Conservation (phyloP, 2,329 filamentous ascomycete genomes). For the Botrytis deweyae region DNA sequence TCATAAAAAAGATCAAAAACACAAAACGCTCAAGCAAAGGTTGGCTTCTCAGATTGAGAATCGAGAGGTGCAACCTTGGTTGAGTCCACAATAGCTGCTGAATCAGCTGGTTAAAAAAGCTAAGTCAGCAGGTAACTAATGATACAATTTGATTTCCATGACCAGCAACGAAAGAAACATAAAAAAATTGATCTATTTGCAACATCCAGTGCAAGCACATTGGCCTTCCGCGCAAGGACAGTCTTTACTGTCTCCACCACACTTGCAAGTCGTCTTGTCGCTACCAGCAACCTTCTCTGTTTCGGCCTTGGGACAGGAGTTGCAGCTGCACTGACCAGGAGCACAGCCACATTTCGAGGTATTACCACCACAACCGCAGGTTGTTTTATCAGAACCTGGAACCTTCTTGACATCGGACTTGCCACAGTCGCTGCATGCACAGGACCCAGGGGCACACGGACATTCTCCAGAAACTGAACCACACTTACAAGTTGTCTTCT, state of each 20-base stretch:
- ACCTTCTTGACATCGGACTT: constrained; percentile 46
- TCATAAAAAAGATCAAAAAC: constrained; percentile 12
- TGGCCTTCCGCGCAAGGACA: constrained; percentile 38
- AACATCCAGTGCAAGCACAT: constrained; percentile 39
- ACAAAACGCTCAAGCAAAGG: constrained; percentile 28
- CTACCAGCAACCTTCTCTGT: constrained; percentile 39
- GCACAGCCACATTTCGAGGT: constrained; percentile 42
- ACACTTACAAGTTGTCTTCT: constrained; percentile 50
- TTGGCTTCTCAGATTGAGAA: constrained; percentile 30
- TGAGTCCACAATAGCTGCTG: constrained; percentile 32
- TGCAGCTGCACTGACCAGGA: constrained; percentile 43
- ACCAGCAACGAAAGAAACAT: constrained; percentile 21
- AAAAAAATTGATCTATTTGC: constrained; percentile 26
- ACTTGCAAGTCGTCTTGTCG: constrained; percentile 43
- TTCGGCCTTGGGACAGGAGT: constrained; percentile 43
- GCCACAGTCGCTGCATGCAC: constrained; percentile 47
- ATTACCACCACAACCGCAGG: constrained; percentile 44
- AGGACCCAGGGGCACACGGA: constrained; percentile 47
- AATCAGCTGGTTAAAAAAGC: constrained; percentile 28
- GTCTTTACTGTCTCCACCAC: constrained; percentile 39
- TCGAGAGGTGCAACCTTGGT: constrained; percentile 36
- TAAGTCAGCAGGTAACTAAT: constrained; percentile 32
- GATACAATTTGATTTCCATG: constrained; percentile 23
- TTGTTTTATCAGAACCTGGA: constrained; percentile 43
- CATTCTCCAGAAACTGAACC: constrained; percentile 44